These are phyloP conservation scores for Uronychia binucleata DNA, from an alignment of 73 alveolate genomes.

Conservation along the genomic window DNA sequence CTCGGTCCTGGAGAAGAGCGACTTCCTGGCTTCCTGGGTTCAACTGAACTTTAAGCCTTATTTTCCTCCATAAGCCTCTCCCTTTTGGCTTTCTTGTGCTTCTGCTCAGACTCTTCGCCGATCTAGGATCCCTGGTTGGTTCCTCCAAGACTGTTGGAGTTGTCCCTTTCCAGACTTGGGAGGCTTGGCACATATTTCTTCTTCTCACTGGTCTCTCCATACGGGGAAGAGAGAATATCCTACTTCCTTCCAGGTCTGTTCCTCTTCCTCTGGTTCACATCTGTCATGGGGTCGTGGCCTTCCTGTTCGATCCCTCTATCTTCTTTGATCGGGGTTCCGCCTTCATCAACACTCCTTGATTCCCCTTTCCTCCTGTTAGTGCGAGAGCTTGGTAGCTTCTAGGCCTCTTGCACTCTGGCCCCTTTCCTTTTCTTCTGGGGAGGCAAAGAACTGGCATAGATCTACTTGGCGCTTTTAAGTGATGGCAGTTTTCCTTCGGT, in stretches of 20 bases:
- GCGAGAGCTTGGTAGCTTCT: neutral
- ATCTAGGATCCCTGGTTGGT: neutral
- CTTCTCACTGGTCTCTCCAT: neutral
- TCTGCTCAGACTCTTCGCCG: neutral
- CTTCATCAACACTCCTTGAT: neutral
- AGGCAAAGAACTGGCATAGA: neutral
- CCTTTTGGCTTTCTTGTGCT: neutral
- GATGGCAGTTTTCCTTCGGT: neutral
- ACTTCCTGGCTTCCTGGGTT: neutral
- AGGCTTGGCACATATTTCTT: neutral
- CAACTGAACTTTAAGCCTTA: neutral
- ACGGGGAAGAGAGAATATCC: neutral
- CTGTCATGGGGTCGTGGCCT: neutral
- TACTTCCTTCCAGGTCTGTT: neutral
- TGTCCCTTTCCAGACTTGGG: neutral
- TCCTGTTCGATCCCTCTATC: neutral
- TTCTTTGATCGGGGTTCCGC: neutral
- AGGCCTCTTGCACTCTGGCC: neutral
- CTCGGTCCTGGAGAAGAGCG: neutral
- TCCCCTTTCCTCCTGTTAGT: neutral
- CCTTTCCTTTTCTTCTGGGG: neutral
- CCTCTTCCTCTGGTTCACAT: neutral
- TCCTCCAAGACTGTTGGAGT: neutral
- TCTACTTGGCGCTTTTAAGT: neutral
- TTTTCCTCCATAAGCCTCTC: slow-evolving; percentile 1